These are phyloP conservation scores for Hansfordia pulvinata DNA, from an alignment of 2,329 filamentous ascomycete species.

Conservation along the genomic window DNA sequence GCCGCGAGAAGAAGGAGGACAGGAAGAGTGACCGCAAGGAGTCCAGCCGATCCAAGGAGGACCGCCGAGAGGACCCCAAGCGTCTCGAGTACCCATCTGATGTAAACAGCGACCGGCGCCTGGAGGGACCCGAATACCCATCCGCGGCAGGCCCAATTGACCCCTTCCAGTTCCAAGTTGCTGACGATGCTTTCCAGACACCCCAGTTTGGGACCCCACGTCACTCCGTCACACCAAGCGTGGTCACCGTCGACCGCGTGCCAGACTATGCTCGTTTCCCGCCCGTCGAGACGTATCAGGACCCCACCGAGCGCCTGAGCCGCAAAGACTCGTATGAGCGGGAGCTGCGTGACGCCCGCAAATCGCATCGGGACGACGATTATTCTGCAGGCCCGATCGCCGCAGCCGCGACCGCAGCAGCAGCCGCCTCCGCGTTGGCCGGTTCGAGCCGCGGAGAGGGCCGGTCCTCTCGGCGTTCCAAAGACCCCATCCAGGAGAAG, in stretches of 20 bases:
- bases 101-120: constrained; percentile 13
- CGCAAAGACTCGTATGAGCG: constrained; percentile 36
- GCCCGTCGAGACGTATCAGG: constrained; percentile 11
- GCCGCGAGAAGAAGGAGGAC: constrained; percentile 13
- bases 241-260: constrained; percentile 40
- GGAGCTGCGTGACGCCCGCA: constrained; percentile 28
- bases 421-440: constrained; percentile 25
- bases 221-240: constrained; percentile 31
- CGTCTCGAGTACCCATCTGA: constrained; percentile 6
- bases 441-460: constrained; percentile 18
- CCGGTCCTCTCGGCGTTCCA: constrained; percentile 12
- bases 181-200: constrained; percentile 35
- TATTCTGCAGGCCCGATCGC: constrained; percentile 34
- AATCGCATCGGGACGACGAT: constrained; percentile 29
- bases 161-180: constrained; percentile 45
- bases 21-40: constrained; percentile 15
- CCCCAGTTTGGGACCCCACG: constrained; percentile 23
- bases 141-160: constrained; percentile 25
- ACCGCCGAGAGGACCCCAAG: constrained; percentile 6
- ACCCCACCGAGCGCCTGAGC: constrained; percentile 25
- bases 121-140: constrained; percentile 11
- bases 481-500: constrained; percentile 38
- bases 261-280: constrained; percentile 28
- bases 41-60: constrained; percentile 7
- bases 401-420: constrained; percentile 30